Conservation (phyloP, 495 filamentous ascomycete genomes). For the Clohesyomyces aquaticus region DNA sequence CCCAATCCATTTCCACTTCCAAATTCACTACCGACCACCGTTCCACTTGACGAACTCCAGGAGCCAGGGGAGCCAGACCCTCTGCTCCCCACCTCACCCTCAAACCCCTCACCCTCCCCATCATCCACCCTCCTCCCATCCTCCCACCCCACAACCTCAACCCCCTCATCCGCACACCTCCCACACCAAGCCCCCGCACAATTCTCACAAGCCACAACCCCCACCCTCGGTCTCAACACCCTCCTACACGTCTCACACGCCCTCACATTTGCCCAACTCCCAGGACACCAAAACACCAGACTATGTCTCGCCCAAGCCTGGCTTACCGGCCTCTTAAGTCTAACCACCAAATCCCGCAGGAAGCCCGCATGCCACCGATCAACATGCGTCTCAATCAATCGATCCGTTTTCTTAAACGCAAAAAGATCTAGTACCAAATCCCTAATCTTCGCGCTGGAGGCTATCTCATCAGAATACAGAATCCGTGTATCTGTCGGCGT, state of each 20-base stretch:
- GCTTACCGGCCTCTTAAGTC: slow-evolving; percentile 43
- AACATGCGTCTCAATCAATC: slow-evolving; percentile 48
- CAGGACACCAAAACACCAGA: slow-evolving; percentile 38
- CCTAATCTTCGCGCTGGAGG: slow-evolving; percentile 38
- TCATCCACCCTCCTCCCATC: slow-evolving; percentile 40
- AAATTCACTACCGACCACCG: slow-evolving; percentile 31
- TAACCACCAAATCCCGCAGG: slow-evolving; percentile 47
- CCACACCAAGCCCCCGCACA: slow-evolving; percentile 45
- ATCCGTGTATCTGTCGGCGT: slow-evolving; percentile 53
- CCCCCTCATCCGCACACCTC: slow-evolving; percentile 39
- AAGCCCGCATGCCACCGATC: slow-evolving; percentile 51
- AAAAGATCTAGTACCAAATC: slow-evolving; percentile 53
- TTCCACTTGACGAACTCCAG: no score
- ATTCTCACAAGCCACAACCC: slow-evolving; percentile 38
- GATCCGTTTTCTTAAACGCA: slow-evolving; percentile 56
- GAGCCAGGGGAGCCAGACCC: no score
- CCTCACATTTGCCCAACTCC: slow-evolving; percentile 26
- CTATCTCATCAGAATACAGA: slow-evolving; percentile 46
- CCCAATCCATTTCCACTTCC: slow-evolving; percentile 29
- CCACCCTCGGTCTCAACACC: slow-evolving; percentile 38
- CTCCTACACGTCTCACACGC: slow-evolving; percentile 45
- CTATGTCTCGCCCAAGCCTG: slow-evolving; percentile 43
- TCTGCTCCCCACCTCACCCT: slow-evolving; percentile 14
- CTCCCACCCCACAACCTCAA: slow-evolving; percentile 31
- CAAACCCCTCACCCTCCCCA: slow-evolving; percentile 37